Conservation (phyloP, 352 stramenopile genomes). For the Pythium insidiosum region DNA sequence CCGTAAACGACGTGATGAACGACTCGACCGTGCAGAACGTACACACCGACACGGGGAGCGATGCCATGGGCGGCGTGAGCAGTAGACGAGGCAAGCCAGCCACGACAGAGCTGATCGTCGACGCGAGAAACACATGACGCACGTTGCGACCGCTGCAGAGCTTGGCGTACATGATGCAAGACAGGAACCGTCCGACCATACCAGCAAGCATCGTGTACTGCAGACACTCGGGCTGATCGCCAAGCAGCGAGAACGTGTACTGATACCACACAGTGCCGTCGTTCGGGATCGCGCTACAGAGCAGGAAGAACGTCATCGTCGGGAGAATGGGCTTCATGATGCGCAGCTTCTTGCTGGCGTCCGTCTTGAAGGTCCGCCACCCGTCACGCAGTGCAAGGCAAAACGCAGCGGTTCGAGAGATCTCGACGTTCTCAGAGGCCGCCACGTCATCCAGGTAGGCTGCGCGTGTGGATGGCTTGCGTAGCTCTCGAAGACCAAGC, state of each 20-base stretch:
- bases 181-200: slow-evolving; percentile 63
- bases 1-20: slow-evolving; percentile 71
- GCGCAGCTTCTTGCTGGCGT: slow-evolving; percentile 31
- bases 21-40: slow-evolving; percentile 57
- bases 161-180: slow-evolving; percentile 67
- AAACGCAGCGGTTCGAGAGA: not conserved
- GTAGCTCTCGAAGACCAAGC: slow-evolving; percentile 35
- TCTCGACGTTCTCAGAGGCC: not conserved
- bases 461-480: no score
- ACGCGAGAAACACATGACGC: slow-evolving; percentile 65
- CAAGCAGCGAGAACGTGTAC: slow-evolving; percentile 63
- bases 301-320: slow-evolving; percentile 76
- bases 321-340: slow-evolving; percentile 50
- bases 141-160: slow-evolving; percentile 57
- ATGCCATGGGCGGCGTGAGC: slow-evolving; percentile 40
- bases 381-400: slow-evolving; percentile 10
- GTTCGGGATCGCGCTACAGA: slow-evolving; percentile 58
- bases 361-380: slow-evolving; percentile 34
- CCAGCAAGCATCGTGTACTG: slow-evolving; percentile 64
- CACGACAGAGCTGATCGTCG: slow-evolving; percentile 52
- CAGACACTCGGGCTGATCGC: slow-evolving; percentile 48
- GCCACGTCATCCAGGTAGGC: not conserved
- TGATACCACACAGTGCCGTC: slow-evolving; percentile 77
- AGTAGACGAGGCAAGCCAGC: slow-evolving; percentile 58
- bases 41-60: slow-evolving; percentile 57